phyloP scores from a whole-genome alignment of 805 yeast species.

The Priceomyces melissophilus region DNA sequence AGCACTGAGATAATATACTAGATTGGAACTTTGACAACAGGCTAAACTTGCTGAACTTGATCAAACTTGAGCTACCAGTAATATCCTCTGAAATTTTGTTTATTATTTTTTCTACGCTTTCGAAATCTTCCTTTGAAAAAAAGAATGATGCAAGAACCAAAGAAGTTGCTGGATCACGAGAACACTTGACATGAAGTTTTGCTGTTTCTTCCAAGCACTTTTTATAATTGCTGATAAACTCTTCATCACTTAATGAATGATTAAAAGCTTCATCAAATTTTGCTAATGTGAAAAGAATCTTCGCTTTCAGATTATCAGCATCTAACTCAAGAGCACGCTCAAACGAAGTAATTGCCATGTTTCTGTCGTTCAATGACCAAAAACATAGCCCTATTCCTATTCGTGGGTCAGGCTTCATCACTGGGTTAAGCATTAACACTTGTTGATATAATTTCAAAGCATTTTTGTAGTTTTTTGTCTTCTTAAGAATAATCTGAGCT shows the following conservation, averaged over 20 bases:
- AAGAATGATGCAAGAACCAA: constrained; percentile 66
- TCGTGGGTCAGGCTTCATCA: constrained; percentile 85
- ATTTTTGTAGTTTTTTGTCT: constrained; percentile 60
- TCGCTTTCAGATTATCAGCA: constrained; percentile 57
- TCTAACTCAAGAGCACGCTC: constrained; percentile 68
- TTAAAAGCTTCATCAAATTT: constrained; percentile 62
- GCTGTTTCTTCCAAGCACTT: constrained; percentile 51
- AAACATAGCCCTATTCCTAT: constrained; percentile 92
- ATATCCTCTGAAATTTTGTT: constrained; percentile 40
- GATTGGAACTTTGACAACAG: constrained; percentile 26
- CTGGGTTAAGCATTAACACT: constrained; percentile 70
- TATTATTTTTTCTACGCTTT: constrained; percentile 54
- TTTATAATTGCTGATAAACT: constrained; percentile 58
- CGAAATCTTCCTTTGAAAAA: constrained; percentile 64
- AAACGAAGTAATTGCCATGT: constrained; percentile 82
- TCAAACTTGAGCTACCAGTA: constrained; percentile 14
- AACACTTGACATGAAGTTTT: constrained; percentile 34
- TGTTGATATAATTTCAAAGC: constrained; percentile 85
- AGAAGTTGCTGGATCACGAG: constrained; percentile 58
- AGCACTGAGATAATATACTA: constrained; percentile 32
- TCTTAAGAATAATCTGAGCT: constrained; percentile 74
- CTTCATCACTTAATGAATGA: constrained; percentile 53
- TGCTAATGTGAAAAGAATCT: constrained; percentile 62
- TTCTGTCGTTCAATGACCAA: constrained; percentile 79
- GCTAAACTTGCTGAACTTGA: constrained; percentile 13